A percentile compares a stretch with the other conserved stretches of the same genome.
Conservation (phyloP, 106 monocot genomes). For the Dendrobium catenatum region DNA sequence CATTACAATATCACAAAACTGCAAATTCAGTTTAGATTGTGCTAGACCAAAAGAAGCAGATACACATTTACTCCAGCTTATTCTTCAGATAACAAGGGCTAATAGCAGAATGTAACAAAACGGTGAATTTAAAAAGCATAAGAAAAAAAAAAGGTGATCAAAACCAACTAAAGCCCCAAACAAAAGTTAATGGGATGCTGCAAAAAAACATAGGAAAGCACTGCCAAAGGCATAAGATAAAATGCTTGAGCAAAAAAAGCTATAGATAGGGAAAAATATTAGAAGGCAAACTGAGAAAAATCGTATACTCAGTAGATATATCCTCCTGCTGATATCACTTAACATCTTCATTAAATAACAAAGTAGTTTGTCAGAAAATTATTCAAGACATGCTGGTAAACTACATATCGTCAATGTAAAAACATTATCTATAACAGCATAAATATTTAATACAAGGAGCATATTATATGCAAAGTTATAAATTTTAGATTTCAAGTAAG, state of each 20-base stretch:
- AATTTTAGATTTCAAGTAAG: neutral
- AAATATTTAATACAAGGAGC: neutral
- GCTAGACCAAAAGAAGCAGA: neutral
- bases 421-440: neutral
- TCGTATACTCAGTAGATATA: neutral
- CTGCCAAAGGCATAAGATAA: neutral
- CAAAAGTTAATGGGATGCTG: neutral
- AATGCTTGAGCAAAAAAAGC: neutral
- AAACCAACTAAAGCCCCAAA: neutral
- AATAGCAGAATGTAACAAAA: neutral
- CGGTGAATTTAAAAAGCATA: neutral
- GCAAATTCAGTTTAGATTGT: neutral
- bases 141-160: neutral
- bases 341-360: neutral
- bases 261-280: neutral
- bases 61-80: neutral
- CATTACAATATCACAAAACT: neutral
- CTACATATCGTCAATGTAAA: neutral
- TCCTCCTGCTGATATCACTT: neutral
- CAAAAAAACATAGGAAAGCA: neutral
- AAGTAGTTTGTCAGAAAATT: neutral
- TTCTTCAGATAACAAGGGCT: neutral
- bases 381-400: neutral
- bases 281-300: neutral
- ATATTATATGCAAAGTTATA: neutral